phyloP scores from a whole-genome alignment of 352 stramenopile species.

The Pythium graminicola region DNA sequence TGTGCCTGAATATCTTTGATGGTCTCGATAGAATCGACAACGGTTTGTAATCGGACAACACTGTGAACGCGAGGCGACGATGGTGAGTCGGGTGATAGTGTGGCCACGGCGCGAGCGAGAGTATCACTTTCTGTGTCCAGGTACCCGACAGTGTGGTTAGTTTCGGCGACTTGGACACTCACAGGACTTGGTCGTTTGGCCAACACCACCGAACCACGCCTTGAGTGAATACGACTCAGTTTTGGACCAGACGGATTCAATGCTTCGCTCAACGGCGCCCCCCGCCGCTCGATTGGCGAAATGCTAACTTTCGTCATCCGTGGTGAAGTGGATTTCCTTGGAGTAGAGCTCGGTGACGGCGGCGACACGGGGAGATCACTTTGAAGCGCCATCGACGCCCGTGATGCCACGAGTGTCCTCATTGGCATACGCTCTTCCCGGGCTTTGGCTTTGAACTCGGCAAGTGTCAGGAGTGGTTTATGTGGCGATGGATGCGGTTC shows the following conservation, averaged over 20 bases:
- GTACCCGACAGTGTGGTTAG: background rate
- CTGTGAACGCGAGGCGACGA: slow-evolving; percentile 24
- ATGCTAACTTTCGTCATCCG: background rate
- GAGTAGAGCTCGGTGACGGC: background rate
- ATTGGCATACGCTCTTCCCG: slow-evolving; percentile 42
- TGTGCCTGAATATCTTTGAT: slow-evolving; percentile 34
- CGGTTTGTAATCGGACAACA: slow-evolving; percentile 47
- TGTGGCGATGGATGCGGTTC: slow-evolving; percentile 38
- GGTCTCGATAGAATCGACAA: slow-evolving; percentile 38
- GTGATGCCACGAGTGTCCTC: slow-evolving; percentile 23
- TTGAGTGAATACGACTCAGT: background rate
- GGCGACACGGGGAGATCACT: background rate
- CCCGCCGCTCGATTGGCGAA: background rate
- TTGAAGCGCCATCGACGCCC: slow-evolving; percentile 6
- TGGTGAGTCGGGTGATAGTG: background rate
- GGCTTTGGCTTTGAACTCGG: slow-evolving; percentile 34
- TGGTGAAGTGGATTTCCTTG: background rate
- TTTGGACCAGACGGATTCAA: slow-evolving; percentile 1
- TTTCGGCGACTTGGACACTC: too few species aligned
- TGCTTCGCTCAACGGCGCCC: slow-evolving; percentile 3
- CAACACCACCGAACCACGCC: slow-evolving; percentile 13
- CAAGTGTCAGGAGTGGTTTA: slow-evolving; percentile 38
- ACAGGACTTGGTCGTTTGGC: background rate
- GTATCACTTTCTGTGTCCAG: slow-evolving; percentile 11
- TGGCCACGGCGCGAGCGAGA: slow-evolving; percentile 6